Percentiles rank a stretch among this genome's conserved stretches.
Evolutionary conservation across 2,329 filamentous ascomycete species (phyloP).

Genomic region (Fusarium sp.): DNA sequence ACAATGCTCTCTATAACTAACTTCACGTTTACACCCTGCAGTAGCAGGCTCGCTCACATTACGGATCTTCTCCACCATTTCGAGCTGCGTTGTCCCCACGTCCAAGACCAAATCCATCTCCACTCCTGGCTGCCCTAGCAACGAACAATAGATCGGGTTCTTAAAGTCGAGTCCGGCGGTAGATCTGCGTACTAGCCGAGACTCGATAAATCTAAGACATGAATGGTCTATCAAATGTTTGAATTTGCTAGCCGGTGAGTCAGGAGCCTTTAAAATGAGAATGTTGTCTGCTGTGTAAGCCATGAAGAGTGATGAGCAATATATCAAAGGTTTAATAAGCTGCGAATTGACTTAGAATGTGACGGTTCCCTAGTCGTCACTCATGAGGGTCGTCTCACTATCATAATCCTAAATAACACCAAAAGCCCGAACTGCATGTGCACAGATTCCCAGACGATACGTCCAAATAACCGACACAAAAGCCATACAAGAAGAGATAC

Average conservation of each 20-base stretch:
- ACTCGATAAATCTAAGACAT: constrained; percentile 27
- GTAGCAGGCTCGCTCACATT: neutral
- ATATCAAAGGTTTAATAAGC: constrained; percentile 20
- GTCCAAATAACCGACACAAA: constrained; percentile 12
- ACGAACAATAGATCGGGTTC: constrained; percentile 5
- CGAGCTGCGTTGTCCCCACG: neutral
- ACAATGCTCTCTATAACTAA: neutral
- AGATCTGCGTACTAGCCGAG: constrained; percentile 25
- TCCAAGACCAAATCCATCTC: neutral
- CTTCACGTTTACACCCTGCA: neutral
- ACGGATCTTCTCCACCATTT: constrained; percentile 2
- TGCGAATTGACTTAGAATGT: constrained; percentile 47
- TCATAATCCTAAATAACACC: constrained; percentile 50
- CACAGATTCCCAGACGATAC: constrained; percentile 8
- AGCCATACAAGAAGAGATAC: constrained; percentile 22
- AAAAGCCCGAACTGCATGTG: constrained; percentile 20
- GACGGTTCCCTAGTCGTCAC: constrained; percentile 47
- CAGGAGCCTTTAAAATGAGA: neutral
- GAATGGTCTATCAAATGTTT: neutral
- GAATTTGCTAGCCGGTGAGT: neutral
- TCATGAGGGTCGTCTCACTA: constrained; percentile 50
- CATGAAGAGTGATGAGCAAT: neutral
- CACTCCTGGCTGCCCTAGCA: constrained; percentile 23
- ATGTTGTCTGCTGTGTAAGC: constrained; percentile 1
- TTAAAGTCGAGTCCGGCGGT: neutral